Evolutionary conservation across 2,329 filamentous ascomycete species (phyloP), one percentile per base, ranked within the genome.

Genomic region (Huntiella bhutanensis): DNA sequence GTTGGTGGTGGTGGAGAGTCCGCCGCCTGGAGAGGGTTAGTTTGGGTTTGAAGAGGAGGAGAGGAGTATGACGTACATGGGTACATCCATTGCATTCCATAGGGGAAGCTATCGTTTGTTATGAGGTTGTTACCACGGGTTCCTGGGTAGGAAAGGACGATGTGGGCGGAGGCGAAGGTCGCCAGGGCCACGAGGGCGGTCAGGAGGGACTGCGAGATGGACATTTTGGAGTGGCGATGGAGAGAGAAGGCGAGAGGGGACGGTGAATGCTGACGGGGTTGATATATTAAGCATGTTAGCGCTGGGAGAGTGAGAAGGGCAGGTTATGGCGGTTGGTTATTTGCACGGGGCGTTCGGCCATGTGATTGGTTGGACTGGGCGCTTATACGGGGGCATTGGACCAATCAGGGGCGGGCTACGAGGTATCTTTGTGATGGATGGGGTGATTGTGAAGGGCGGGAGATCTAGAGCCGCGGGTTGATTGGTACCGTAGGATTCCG

Each of bases 31-130:
- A 13, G 28, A 22, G 13, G 4, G 46, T 41, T 39, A 51, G 47
- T 7, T 32, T 33, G 32, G 33, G 22, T 4, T 5, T 10, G 52
- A 53, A 41, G 28, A 15, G 3, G 15, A 19, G 5, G 6, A 12
- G 11, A 38, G 17, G 17, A 15, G n/a, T 17, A 13, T n/a, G 5
- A 46, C 83, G 65, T 68, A 94, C 86, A 95, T 62, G 87, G 86
- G 67, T 93, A 94, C 60, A 79, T 77, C 86, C 86, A 95, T 66
- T 93, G 82, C 82, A 91, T 88, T 63, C 86, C 87, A 54, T 82
- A 93, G 1, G 86, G 86, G 54, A 75, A 91, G 1, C 72, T 77
- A 2, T 74, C 75, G 59, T 85, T 92, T 38, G 79, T 81, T 57
- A 80, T 71, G 52, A 93, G 73, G 59, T 85, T 92, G 66, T 93